Percentiles rank a stretch among this genome's conserved stretches.
Evolutionary conservation across 352 stramenopile genomes (phyloP).

Genomic region (Blastocystis sp.): DNA sequence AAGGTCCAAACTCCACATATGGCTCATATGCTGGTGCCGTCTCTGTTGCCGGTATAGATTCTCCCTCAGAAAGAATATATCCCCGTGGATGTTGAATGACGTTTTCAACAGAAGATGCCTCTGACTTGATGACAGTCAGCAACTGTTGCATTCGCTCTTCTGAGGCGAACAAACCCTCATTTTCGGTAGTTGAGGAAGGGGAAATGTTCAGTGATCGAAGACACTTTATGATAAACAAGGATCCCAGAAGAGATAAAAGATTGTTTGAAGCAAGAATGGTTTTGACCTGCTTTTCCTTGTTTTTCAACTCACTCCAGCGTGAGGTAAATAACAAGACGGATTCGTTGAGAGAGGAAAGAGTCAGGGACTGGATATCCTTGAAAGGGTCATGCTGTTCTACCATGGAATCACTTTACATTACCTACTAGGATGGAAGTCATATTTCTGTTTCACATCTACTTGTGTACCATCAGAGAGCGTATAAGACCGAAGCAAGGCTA

Average conservation of each 20-base stretch:
- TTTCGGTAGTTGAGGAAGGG: not conserved
- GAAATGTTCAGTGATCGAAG: not conserved
- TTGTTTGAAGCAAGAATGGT: not conserved
- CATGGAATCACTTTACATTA: not conserved
- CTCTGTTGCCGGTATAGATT: not conserved
- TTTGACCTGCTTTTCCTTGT: slow-evolving; percentile 20
- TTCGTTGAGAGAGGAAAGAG: slow-evolving; percentile 64
- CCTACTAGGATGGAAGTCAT: slow-evolving; percentile 68
- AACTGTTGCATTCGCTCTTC: not conserved
- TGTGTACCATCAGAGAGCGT: slow-evolving; percentile 79
- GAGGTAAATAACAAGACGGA: slow-evolving; percentile 68
- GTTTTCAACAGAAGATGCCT: not conserved
- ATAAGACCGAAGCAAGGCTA: slow-evolving; percentile 77
- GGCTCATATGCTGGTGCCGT: not conserved
- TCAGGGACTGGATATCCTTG: slow-evolving; percentile 64
- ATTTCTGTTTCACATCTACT: slow-evolving; percentile 78
- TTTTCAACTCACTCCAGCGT: slow-evolving; percentile 29
- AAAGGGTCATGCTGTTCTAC: slow-evolving; percentile 66
- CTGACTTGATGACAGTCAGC: not conserved
- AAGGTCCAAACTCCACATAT: slow-evolving; percentile 15
- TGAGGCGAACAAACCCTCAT: not conserved
- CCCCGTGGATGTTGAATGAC: not conserved
- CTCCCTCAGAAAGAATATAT: not conserved
- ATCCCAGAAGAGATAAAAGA: not conserved
- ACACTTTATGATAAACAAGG: not conserved